Evolutionary conservation across 2,329 filamentous ascomycete species (phyloP).

Genomic region (Amesomyces nigricolor): DNA sequence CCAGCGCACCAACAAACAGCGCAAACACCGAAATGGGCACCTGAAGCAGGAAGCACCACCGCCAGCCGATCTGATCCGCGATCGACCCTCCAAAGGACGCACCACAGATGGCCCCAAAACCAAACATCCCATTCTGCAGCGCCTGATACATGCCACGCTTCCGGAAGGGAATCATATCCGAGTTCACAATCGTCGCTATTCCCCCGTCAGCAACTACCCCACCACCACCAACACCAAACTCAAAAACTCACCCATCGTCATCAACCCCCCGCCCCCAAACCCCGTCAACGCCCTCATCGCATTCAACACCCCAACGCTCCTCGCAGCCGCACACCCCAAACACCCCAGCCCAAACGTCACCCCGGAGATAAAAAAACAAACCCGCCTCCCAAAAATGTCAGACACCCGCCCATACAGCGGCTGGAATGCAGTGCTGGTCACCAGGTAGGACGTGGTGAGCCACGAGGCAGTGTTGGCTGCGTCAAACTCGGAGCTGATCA

Average conservation of each 20-base stretch:
- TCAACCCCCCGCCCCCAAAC: conserved; percentile 61
- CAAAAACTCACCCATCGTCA: conserved; percentile 56
- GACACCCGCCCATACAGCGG: conserved; percentile 66
- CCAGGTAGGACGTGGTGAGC: conserved; percentile 66
- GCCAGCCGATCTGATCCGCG: conserved; percentile 60
- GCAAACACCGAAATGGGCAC: conserved; percentile 53
- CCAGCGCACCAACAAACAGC: conserved; percentile 46
- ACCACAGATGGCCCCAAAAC: conserved; percentile 57
- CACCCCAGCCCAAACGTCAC: conserved; percentile 58
- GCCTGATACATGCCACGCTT: conserved; percentile 55
- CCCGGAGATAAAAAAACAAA: conserved; percentile 60
- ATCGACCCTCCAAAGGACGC: conserved; percentile 60
- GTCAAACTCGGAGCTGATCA: conserved; percentile 67
- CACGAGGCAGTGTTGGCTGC: conserved; percentile 68
- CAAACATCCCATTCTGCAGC: conserved; percentile 56
- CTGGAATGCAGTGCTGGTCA: conserved; percentile 67
- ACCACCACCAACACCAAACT: conserved; percentile 13
- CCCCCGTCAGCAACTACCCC: background rate
- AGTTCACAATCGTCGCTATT: conserved; percentile 54
- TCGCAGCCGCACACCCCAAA: conserved; percentile 57
- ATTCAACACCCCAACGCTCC: conserved; percentile 54
- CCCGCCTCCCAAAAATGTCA: conserved; percentile 60
- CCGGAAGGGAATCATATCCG: conserved; percentile 56
- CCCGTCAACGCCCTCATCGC: conserved; percentile 62
- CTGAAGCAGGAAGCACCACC: conserved; percentile 60